Base-by-base conservation (phyloP, 768 basidiomycete genomes). In the Leccinum subgranulosum region DNA sequence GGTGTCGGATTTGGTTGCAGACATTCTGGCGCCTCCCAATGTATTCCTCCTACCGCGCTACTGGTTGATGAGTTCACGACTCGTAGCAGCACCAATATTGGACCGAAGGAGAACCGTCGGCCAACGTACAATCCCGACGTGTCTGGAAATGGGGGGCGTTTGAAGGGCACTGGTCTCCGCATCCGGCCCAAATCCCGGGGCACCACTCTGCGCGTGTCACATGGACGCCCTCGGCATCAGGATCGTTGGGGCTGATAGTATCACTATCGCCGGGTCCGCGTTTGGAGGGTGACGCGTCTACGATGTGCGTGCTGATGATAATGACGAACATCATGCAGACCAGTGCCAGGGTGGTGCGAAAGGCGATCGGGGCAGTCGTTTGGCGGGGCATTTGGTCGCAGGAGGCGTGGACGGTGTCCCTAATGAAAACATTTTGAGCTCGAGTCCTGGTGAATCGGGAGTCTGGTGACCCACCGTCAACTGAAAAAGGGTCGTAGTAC, bases 31-130 rank as follows among this genome's bases (percentile, higher is more conserved):
- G 39, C n/a, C 39, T n/a, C 10, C 9, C 9, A 41, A n/a, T 9
- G 9, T 39, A n/a, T 39, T 9, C 39, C n/a, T 39, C 36, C 6
- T 36, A 17, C 36, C 34, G 17, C 17, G 36, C n/a, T 41, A 41
- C 39, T 41, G n/a, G 39, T n/a, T 36, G 34, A 39, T 17, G 11
- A 17, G 23, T 6, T 33, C 28, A 51, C 33, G 53, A 50, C 4
- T 45, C 15, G 34, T 66, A 62, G 53, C 61, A 59, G 28, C 61
- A 63, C 61, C 58, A 60, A 29, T 60, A 60, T 50, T 59, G 53
- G 43, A 63, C 27, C 8, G 64, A 45, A 9, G 9, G 11, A 19
- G 53, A 25, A 28, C 52, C 49, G 12, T 49, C 33, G 19, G 41
- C 41, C 43, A 60, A 7, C 2, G 56, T 58, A 17, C 65, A 58